Conservation (phyloP, 2,329 filamentous ascomycete species). For the Monosporascus cannonballus region DNA sequence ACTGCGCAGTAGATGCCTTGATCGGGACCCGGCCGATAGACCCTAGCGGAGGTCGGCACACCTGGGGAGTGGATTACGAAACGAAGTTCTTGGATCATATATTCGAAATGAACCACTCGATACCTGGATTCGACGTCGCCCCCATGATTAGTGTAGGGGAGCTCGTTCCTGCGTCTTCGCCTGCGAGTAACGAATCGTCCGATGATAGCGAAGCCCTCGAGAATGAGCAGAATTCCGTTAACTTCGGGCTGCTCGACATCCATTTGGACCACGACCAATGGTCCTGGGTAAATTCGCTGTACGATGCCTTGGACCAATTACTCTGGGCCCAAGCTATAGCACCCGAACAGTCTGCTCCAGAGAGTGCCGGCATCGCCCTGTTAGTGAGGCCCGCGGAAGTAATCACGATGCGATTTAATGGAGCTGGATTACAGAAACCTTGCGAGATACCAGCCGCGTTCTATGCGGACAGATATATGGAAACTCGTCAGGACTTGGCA, state of each 20-base stretch:
- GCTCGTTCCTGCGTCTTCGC: slow-evolving; percentile 9
- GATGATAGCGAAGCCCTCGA: slow-evolving; percentile 19
- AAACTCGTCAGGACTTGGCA: slow-evolving; percentile 38
- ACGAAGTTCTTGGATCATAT: slow-evolving; percentile 31
- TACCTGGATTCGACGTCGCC: slow-evolving; percentile 14
- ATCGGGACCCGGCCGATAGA: slow-evolving; percentile 30
- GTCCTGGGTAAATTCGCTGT: slow-evolving; percentile 34
- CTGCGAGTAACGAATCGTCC: slow-evolving; percentile 1
- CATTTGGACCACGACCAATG: slow-evolving; percentile 31
- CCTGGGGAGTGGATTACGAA: slow-evolving; percentile 39
- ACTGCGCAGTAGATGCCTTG: slow-evolving; percentile 48
- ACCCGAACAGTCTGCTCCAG: slow-evolving; percentile 25
- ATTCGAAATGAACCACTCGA: slow-evolving; percentile 8
- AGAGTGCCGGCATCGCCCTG: slow-evolving; percentile 35
- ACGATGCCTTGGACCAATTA: slow-evolving; percentile 42
- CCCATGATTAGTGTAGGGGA: slow-evolving; percentile 18
- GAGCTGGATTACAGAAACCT: slow-evolving; percentile 33
- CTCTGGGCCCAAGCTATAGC: slow-evolving; percentile 40
- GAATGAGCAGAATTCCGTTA: slow-evolving; percentile 27
- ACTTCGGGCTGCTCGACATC: slow-evolving; percentile 38
- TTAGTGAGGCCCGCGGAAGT: slow-evolving; percentile 44
- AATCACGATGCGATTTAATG: slow-evolving; percentile 39
- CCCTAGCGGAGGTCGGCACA: slow-evolving; percentile 15
- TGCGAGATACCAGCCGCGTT: slow-evolving; percentile 46
- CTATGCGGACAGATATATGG: slow-evolving; percentile 49